These are phyloP conservation scores for Gelatoporia subvermispora DNA, from an alignment of 768 basidiomycete genomes.

Conservation along the genomic window DNA sequence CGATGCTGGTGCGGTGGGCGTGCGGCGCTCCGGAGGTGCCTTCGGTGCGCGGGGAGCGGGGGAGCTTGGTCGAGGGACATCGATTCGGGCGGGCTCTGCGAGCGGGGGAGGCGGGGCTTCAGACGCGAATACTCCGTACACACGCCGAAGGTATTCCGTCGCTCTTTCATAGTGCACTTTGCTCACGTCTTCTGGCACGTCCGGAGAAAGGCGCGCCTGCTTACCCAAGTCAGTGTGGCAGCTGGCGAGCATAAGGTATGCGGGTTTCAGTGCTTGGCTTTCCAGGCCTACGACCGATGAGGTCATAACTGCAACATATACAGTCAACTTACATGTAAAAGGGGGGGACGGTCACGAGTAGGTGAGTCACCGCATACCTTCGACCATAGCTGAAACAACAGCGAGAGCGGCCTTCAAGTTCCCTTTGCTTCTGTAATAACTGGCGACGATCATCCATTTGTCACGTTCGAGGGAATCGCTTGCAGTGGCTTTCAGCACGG, in stretches of 20 bases:
- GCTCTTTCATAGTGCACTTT: constrained; percentile 36
- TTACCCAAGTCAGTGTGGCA: constrained; percentile 48
- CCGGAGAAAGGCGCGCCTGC: constrained; percentile 18
- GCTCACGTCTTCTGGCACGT: constrained; percentile 22
- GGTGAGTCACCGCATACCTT: constrained; percentile 30
- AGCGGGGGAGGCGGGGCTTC: constrained; percentile 38
- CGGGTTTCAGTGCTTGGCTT: constrained; percentile 40
- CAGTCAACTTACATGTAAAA: not conserved
- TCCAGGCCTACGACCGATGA: constrained; percentile 27
- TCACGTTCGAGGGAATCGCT: constrained; percentile 35
- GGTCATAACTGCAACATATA: constrained; percentile 33
- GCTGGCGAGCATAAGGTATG: constrained; percentile 47
- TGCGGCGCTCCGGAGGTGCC: too few species aligned
- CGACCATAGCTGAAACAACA: constrained; percentile 41
- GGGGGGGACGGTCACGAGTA: not conserved
- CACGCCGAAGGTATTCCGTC: constrained; percentile 5
- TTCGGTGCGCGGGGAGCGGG: too few species aligned
- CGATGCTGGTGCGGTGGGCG: too few species aligned
- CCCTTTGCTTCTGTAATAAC: constrained; percentile 46
- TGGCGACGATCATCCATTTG: constrained; percentile 53
- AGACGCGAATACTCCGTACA: constrained; percentile 8
- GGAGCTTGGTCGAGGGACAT: not conserved
- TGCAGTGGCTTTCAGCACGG: constrained; percentile 38
- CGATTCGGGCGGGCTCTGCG: constrained; percentile 14
- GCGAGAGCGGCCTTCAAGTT: constrained; percentile 39